Evolutionary conservation across 768 basidiomycete species (phyloP).

Genomic region (Trametes coccinea): DNA sequence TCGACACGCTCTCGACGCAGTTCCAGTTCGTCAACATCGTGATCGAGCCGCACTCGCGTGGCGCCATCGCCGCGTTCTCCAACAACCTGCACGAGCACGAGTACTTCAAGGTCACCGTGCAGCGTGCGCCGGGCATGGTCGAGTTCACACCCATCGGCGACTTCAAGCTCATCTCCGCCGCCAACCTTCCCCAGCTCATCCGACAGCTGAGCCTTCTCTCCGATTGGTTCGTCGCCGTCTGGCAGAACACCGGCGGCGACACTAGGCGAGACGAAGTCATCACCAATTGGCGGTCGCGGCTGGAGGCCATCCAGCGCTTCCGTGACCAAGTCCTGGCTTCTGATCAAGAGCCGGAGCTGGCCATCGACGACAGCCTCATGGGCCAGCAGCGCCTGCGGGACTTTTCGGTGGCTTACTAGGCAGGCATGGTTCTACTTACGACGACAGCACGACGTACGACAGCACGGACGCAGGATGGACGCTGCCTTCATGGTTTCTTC

Average conservation of each 20-base stretch:
- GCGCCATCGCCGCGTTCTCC: slow-evolving; percentile 82
- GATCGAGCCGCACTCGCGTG: slow-evolving; percentile 88
- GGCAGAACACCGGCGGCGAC: slow-evolving; percentile 69
- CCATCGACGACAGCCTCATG: slow-evolving; percentile 29
- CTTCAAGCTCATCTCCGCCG: slow-evolving; percentile 92
- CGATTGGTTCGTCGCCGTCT: slow-evolving; percentile 90
- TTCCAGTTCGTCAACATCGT: slow-evolving; percentile 99
- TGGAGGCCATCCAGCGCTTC: slow-evolving; percentile 80
- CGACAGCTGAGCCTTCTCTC: slow-evolving; percentile 85
- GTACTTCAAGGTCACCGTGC: slow-evolving; percentile 93
- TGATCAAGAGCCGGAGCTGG: slow-evolving; percentile 23
- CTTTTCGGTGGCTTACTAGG: slow-evolving; percentile 32
- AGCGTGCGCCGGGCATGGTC: slow-evolving; percentile 86
- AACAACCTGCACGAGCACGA: slow-evolving; percentile 87
- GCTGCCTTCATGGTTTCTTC: neutral
- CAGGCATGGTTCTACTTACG: neutral
- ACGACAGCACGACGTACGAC: slow-evolving; percentile 1
- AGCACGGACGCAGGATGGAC: slow-evolving; percentile 16
- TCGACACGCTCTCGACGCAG: slow-evolving; percentile 88
- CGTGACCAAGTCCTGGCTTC: slow-evolving; percentile 27
- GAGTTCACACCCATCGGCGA: slow-evolving; percentile 92
- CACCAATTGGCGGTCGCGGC: slow-evolving; percentile 85
- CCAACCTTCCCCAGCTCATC: slow-evolving; percentile 82
- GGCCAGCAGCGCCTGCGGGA: slow-evolving; percentile 35
- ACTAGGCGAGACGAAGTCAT: slow-evolving; percentile 73